Base-by-base conservation (phyloP, 768 basidiomycete species). In the Russula virescens region DNA sequence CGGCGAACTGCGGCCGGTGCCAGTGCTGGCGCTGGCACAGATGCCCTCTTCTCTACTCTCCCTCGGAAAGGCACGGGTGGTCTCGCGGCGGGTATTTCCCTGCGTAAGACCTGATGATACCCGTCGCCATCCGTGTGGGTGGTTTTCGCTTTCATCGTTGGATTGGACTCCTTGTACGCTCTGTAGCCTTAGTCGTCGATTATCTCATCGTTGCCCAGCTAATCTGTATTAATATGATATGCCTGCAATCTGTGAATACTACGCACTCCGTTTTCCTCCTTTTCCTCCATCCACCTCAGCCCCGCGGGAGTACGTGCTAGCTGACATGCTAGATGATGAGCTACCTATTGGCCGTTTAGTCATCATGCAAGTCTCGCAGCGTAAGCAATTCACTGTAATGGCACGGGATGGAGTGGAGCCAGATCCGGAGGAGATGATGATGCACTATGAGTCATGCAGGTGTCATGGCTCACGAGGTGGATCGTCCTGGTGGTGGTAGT, bases 91-190 rank as follows among this genome's bases (percentile, higher is more conserved):
- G 66, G 66, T 19, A 66, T 67, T 14, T 25, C 60, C 3, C 43
- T 62, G 4, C 64, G 66, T 26, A 60, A 60, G 50, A 5, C 50
- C 35, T 65, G 43, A 67, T 42, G 43, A 67, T 48, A 19, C 25
- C 21, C 8, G n/a, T 9, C 35, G 13, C 11, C 16, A 35, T 42
- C 16, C 14, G 4, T 7, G 7, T 25, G 25, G 13, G 7, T 25
- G 25, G 13, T 23, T 53, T 26, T 47, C 13, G 38, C n/a, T 18
- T 23, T 60, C 31, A 9, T 49, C 28, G 8, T 13, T 49, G 38
- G 40, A 54, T 31, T 47, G 53, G 55, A 51, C 47, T 26, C 40
- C 21, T 54, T 60, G n/a, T 21, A 42, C 31, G 42, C 40, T 10
- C 21, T 63, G 62, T 63, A 63, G 62, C 62, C 58, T 21, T 63